Percentiles rank a stretch among this genome's conserved stretches.
phyloP scores from a whole-genome alignment of 805 yeast genomes.

The Starmerella lactis-condensi region DNA sequence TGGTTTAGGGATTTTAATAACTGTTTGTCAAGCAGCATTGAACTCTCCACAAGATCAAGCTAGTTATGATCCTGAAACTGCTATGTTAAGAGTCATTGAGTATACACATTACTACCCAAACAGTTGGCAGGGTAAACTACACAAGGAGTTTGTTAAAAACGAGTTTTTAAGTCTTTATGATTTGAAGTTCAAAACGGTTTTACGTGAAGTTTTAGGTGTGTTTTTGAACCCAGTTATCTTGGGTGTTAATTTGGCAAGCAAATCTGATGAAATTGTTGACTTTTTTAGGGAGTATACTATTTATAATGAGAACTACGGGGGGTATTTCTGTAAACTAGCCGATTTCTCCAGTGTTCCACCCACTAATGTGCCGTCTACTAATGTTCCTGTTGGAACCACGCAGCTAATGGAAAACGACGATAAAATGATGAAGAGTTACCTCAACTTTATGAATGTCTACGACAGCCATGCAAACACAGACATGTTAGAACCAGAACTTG shows the following conservation, averaged over 20 bases:
- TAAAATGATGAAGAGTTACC: slow-evolving; percentile 80
- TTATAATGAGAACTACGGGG: slow-evolving; percentile 82
- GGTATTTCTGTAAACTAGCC: slow-evolving; percentile 78
- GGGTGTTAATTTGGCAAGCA: slow-evolving; percentile 62
- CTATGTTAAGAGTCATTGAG: slow-evolving; percentile 59
- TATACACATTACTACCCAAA: slow-evolving; percentile 81
- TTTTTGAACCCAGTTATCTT: slow-evolving; percentile 75
- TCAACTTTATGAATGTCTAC: slow-evolving; percentile 74
- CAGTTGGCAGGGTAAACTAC: slow-evolving; percentile 71
- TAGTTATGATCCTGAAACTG: slow-evolving; percentile 85
- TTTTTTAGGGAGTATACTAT: slow-evolving; percentile 79
- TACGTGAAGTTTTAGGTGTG: slow-evolving; percentile 66
- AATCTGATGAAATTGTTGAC: slow-evolving; percentile 62
- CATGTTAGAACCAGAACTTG: not conserved
- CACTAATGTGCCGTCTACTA: slow-evolving; percentile 22
- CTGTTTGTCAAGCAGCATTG: slow-evolving; percentile 54
- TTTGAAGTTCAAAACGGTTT: slow-evolving; percentile 46
- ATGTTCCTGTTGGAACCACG: slow-evolving; percentile 23
- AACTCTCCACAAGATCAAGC: slow-evolving; percentile 34
- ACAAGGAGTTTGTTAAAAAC: slow-evolving; percentile 63
- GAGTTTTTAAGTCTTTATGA: slow-evolving; percentile 70
- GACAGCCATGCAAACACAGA: too few species aligned
- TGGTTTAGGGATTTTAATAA: slow-evolving; percentile 72
- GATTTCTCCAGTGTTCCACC: slow-evolving; percentile 66
- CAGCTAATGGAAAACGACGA: too few species aligned